These are phyloP conservation scores for Fragaria ananassa DNA, from an alignment of 306 rosid species.

Conservation along the genomic window DNA sequence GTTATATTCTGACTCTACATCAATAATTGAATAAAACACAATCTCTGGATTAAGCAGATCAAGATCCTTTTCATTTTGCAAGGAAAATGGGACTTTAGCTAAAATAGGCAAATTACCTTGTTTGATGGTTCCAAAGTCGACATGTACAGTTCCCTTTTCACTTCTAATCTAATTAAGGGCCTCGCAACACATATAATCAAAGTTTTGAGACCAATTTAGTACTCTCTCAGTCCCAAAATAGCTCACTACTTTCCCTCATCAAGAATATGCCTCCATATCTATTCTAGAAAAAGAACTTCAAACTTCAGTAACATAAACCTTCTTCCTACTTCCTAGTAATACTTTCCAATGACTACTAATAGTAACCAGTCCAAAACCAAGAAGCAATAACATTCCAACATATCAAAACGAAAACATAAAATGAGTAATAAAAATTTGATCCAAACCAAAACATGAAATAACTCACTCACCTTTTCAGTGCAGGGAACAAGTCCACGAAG, in stretches of 20 bases:
- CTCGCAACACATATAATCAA: neutral
- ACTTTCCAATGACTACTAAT: neutral
- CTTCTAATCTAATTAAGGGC: neutral
- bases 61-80: neutral
- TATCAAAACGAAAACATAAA: neutral
- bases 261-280: neutral
- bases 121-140: neutral
- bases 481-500: slow-evolving; percentile 67
- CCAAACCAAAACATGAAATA: neutral
- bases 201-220: neutral
- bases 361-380: neutral
- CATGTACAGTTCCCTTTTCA: neutral
- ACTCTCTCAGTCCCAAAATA: neutral
- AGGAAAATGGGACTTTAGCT: neutral
- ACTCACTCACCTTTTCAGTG: slow-evolving; percentile 48
- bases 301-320: neutral
- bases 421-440: neutral
- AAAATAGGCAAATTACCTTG: neutral
- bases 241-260: neutral
- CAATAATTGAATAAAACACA: neutral
- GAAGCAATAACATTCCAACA: neutral
- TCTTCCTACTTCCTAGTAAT: neutral
- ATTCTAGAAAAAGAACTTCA: neutral
- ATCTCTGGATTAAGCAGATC: neutral
- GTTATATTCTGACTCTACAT: neutral